Conservation (phyloP, 805 yeast genomes). For the Kurtzmaniella cleridarum region DNA sequence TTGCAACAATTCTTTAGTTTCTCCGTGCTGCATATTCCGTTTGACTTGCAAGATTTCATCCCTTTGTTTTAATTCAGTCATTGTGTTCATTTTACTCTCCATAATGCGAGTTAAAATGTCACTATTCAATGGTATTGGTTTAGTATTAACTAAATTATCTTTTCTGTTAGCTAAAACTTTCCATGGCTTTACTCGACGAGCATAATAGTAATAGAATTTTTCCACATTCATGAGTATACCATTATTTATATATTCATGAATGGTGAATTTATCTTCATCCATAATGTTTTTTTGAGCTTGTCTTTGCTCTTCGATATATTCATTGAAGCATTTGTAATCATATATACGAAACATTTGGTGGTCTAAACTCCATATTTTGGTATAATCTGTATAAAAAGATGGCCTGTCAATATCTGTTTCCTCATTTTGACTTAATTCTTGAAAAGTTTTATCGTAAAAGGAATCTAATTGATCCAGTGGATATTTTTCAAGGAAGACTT, state of each 20-base stretch:
- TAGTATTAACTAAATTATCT: not conserved
- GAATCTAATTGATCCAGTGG: constrained; percentile 12
- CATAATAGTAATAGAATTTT: constrained; percentile 9
- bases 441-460: constrained; percentile 8
- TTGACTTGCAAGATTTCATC: not conserved
- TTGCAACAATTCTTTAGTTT: not conserved
- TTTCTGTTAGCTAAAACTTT: not conserved
- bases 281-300: constrained; percentile 6
- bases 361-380: constrained; percentile 15
- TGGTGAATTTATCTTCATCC: constrained; percentile 1
- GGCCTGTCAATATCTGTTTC: constrained; percentile 9
- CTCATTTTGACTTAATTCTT: constrained; percentile 1
- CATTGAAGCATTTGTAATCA: constrained; percentile 5
- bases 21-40: not conserved
- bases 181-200: constrained; percentile 1
- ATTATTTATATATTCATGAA: constrained; percentile 8
- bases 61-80: not conserved
- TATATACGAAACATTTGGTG: constrained; percentile 8
- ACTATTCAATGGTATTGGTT: not conserved
- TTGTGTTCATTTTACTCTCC: constrained; percentile 1
- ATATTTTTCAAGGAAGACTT: constrained; percentile 13
- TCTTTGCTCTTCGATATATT: constrained; percentile 12
- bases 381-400: constrained; percentile 11
- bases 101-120: not conserved
- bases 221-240: constrained; percentile 17